phyloP scores from a whole-genome alignment of 805 yeast genomes.

The Barnettozyma siamensis region DNA sequence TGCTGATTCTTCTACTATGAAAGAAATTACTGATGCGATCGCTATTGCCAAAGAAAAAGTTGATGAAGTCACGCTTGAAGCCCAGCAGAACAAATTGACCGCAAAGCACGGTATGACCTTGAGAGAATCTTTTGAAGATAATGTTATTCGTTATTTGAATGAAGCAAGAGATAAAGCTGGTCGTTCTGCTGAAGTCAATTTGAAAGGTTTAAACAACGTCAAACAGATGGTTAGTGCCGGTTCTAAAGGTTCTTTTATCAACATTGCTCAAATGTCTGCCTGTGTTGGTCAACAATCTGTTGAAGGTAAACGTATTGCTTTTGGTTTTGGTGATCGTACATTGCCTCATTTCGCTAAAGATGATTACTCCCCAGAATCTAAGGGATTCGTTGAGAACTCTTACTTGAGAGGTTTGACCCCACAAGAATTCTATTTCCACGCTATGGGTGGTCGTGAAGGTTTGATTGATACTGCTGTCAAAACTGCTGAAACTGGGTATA shows the following conservation, averaged over 20 bases:
- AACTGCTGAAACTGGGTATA: constrained; percentile 98
- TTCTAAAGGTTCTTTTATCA: constrained; percentile 97
- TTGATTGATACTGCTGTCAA: constrained; percentile 98
- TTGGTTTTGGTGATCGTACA: constrained; percentile 93
- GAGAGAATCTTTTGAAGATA: constrained; percentile 97
- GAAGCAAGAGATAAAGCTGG: constrained; percentile 99
- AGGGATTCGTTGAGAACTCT: constrained; percentile 96
- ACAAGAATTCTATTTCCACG: constrained; percentile 98
- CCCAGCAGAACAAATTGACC: constrained; percentile 79
- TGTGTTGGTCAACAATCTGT: constrained; percentile 99
- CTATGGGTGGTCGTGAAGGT: constrained; percentile 99
- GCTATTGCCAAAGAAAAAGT: constrained; percentile 91
- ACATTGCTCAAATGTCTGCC: constrained; percentile 98
- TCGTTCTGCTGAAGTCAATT: constrained; percentile 93
- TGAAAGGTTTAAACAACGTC: constrained; percentile 91
- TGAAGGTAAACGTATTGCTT: constrained; percentile 98
- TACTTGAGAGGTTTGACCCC: constrained; percentile 97
- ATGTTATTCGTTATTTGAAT: constrained; percentile 88
- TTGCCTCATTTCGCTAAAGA: constrained; percentile 98
- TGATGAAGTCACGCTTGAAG: constrained; percentile 87
- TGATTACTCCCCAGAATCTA: constrained; percentile 97
- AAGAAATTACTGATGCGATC: constrained; percentile 86
- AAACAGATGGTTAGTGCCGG: constrained; percentile 99
- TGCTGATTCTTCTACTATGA: constrained; percentile 96
- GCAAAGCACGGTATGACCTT: constrained; percentile 99